Conservation (phyloP, 495 filamentous ascomycete species). For the Trichocladium antarcticum region DNA sequence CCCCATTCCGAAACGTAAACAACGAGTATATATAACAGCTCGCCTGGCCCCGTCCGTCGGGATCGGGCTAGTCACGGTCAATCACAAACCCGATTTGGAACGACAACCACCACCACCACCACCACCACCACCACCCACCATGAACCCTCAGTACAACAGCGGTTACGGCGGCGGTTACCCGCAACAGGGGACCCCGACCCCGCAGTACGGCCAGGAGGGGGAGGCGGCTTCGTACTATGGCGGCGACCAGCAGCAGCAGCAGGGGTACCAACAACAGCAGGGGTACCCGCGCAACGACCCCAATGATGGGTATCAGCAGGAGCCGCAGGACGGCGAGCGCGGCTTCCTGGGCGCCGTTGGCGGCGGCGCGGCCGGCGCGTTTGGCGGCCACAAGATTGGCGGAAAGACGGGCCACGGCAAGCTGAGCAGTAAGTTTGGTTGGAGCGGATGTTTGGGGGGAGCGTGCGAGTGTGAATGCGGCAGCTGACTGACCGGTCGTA, state of each 20-base stretch:
- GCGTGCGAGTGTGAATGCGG: neutral
- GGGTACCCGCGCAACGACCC: constrained; percentile 13
- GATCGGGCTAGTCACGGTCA: too few relatives aligned
- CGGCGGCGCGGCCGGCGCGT: constrained; percentile 26
- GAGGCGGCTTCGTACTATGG: constrained; percentile 17
- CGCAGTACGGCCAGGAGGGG: constrained; percentile 8
- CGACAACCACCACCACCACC: too few relatives aligned
- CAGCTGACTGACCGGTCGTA: neutral
- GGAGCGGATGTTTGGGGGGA: too few relatives aligned
- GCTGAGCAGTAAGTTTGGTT: constrained; percentile 11
- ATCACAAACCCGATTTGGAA: too few relatives aligned
- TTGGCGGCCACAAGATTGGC: constrained; percentile 29
- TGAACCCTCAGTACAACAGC: constrained; percentile 10
- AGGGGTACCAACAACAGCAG: constrained; percentile 12
- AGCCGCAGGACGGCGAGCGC: constrained; percentile 23
- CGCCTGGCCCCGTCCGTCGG: too few relatives aligned
- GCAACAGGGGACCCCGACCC: neutral
- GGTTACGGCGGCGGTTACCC: constrained; percentile 8
- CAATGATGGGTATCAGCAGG: constrained; percentile 2
- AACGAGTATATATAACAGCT: too few relatives aligned
- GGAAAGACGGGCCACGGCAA: constrained; percentile 25
- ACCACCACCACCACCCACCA: too few relatives aligned
- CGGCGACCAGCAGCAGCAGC: constrained; percentile 6
- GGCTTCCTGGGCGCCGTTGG: constrained; percentile 27
- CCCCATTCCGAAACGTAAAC: too few relatives aligned